phyloP scores from a whole-genome alignment of 345 rosid species.

The Acer campestre region DNA sequence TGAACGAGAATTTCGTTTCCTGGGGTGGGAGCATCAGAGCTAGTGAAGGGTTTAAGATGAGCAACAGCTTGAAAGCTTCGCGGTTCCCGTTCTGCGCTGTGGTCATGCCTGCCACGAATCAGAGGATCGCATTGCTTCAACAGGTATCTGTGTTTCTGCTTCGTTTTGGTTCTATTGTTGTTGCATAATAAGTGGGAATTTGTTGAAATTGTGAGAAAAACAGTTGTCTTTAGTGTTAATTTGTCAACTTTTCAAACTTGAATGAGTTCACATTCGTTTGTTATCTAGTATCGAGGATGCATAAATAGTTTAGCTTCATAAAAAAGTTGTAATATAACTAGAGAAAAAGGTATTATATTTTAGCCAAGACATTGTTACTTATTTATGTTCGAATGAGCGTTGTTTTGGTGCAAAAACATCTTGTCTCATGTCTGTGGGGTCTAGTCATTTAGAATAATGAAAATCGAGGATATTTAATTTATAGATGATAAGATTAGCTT shows the following conservation, averaged over 20 bases:
- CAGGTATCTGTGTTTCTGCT: conserved; percentile 52
- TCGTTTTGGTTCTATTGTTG: background rate
- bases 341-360: background rate
- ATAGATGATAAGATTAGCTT: background rate
- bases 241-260: background rate
- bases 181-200: background rate
- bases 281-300: background rate
- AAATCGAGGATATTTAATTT: background rate
- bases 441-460: background rate
- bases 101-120: conserved; percentile 92
- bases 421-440: background rate
- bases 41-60: conserved; percentile 99
- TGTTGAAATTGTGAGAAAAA: background rate
- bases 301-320: background rate
- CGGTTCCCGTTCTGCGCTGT: conserved; percentile 96
- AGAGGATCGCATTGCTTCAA: conserved; percentile 92
- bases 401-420: background rate
- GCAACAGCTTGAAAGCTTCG: conserved; percentile 95
- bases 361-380: background rate
- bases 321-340: background rate
- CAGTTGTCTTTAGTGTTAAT: background rate
- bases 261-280: background rate
- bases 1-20: conserved; percentile 88
- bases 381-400: background rate
- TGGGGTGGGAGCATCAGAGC: conserved; percentile 97